Base-by-base conservation (phyloP, 768 basidiomycete genomes). In the Amanita muscaria region DNA sequence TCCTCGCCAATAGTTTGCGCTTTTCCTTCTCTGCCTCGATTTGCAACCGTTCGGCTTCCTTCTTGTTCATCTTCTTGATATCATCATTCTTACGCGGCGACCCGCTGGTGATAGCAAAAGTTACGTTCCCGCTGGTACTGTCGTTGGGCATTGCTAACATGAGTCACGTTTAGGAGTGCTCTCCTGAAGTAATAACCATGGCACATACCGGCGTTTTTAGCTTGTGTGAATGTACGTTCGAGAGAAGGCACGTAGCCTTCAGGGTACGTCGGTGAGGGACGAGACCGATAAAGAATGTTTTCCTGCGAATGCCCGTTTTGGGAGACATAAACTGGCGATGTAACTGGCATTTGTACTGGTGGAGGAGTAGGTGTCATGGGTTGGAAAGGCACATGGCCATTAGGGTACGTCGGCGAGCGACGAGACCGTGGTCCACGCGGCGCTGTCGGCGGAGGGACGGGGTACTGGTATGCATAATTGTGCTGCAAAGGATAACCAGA, bases 21-120 rank as follows among this genome's bases (percentile, higher is more conserved):
- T 83, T 80, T 53, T 88, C 85, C 56, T 82, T 77, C 69, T 92
- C 88, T 15, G 86, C 85, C 62, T 93, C 89, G 48, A 74, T 77
- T 46, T 79, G 77, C 40, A 85, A 60, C 27, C 83, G 77, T 56
- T 86, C 80, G 2, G 83, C 83, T 62, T 89, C 84, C 64, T 88
- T 88, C 70, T 86, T 88, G 59, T 71, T 70, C 50, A 72, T 65
- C 61, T 80, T 79, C 72, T 89, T 88, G 50, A 74, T 66, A 56
- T 88, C 85, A 43, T 66, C 69, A 42, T 68, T 51, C 40, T 64
- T 65, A 35, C 62, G 66, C 23, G 57, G 54, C 31, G 64, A 59
- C 40, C 65, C 55, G 21, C 64, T 56, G 25, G 66, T 65, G 49
- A 65, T 54, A 22, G 74, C 72, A 41, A 78, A 54, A n/a, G n/a